Percentiles rank a stretch among this genome's conserved stretches.
phyloP scores from a whole-genome alignment of 2,329 filamentous ascomycete species.

The Pezicula radicicola region DNA sequence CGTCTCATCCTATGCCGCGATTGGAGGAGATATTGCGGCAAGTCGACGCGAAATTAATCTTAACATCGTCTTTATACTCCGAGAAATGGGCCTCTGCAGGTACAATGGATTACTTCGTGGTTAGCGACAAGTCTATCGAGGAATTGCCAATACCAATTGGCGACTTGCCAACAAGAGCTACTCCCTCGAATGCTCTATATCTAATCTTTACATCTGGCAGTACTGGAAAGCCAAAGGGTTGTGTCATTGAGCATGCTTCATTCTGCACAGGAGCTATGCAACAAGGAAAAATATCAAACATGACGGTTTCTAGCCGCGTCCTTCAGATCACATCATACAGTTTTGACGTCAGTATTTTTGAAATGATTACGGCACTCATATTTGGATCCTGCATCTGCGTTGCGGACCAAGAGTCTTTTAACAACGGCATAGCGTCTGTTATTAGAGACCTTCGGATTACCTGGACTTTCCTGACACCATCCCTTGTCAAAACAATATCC shows the following conservation, averaged over 20 bases:
- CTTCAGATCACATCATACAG: conserved; percentile 1
- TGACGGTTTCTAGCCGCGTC: neutral
- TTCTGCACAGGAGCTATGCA: conserved; percentile 3
- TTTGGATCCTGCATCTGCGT: conserved; percentile 1
- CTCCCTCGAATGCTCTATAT: conserved; percentile 5
- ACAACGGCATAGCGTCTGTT: conserved; percentile 1
- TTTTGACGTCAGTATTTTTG: neutral
- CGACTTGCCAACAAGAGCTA: too few species aligned
- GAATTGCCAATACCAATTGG: too few species aligned
- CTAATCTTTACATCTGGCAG: conserved; percentile 15
- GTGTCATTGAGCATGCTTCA: conserved; percentile 6
- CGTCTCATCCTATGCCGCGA: too few species aligned
- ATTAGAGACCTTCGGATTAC: conserved; percentile 1
- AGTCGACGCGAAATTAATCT: too few species aligned
- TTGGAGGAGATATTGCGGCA: too few species aligned
- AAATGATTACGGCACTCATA: conserved; percentile 3
- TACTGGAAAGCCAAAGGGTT: conserved; percentile 15
- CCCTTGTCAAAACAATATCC: conserved; percentile 1
- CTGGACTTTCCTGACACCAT: conserved; percentile 5
- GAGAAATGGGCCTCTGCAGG: too few species aligned
- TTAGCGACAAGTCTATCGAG: too few species aligned
- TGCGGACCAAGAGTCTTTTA: too few species aligned
- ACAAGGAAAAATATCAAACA: neutral
- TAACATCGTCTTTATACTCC: too few species aligned
- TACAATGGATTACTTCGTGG: too few species aligned